Conservation (phyloP, 2,329 filamentous ascomycete species). For the Alternaria longipes region DNA sequence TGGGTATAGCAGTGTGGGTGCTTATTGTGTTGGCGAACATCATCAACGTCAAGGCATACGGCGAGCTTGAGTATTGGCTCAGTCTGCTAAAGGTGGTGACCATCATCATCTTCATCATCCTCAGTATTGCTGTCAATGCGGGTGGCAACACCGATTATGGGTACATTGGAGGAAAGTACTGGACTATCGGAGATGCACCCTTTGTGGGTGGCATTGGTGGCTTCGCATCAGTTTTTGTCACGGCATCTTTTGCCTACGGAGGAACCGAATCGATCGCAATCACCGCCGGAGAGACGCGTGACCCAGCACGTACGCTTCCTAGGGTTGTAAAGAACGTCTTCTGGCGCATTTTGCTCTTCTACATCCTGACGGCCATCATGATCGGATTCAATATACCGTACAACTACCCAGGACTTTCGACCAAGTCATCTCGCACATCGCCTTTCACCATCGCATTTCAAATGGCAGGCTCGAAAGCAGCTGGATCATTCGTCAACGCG, state of each 20-base stretch:
- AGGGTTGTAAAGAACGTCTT: constrained; percentile 93
- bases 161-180: constrained; percentile 68
- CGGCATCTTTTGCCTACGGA: constrained; percentile 76
- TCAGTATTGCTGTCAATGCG: constrained; percentile 42
- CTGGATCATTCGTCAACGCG: constrained; percentile 72
- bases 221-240: constrained; percentile 78
- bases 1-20: constrained; percentile 45
- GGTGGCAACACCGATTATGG: constrained; percentile 37
- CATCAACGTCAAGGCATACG: constrained; percentile 50
- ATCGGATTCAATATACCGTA: constrained; percentile 56
- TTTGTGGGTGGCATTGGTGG: constrained; percentile 49
- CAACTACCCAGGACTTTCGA: constrained; percentile 46
- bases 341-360: constrained; percentile 57
- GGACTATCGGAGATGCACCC: constrained; percentile 69
- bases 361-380: constrained; percentile 54
- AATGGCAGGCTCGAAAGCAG: constrained; percentile 67
- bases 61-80: constrained; percentile 50
- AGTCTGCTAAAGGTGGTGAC: constrained; percentile 47
- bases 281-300: constrained; percentile 79
- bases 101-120: constrained; percentile 48
- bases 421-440: constrained; percentile 55
- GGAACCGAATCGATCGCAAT: constrained; percentile 80
- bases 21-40: constrained; percentile 48
- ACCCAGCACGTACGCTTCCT: constrained; percentile 81
- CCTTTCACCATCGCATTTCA: constrained; percentile 74